phyloP scores from a whole-genome alignment of 768 basidiomycete species.

The Lanmaoa rubissima region DNA sequence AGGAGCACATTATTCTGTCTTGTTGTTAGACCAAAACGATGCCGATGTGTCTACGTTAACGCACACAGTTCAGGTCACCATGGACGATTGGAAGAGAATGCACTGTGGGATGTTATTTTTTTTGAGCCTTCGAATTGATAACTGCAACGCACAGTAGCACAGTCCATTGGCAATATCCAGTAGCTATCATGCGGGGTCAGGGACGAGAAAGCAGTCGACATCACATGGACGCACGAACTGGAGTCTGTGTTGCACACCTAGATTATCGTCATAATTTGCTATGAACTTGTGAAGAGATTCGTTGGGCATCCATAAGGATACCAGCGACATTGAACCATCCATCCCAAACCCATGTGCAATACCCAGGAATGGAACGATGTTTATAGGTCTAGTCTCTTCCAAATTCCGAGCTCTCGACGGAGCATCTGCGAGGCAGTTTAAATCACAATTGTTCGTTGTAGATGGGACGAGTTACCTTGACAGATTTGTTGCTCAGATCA shows the following conservation, averaged over 20 bases:
- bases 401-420: slow-evolving; percentile 28
- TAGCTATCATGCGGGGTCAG: slow-evolving; percentile 18
- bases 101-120: background rate
- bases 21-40: background rate
- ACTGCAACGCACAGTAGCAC: slow-evolving; percentile 5
- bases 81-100: slow-evolving; percentile 16
- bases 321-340: slow-evolving; percentile 20
- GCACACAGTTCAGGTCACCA: slow-evolving; percentile 18
- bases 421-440: slow-evolving; percentile 11
- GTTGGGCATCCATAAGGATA: slow-evolving; percentile 31
- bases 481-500: background rate
- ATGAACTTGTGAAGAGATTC: slow-evolving; percentile 25
- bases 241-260: background rate
- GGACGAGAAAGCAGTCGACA: slow-evolving; percentile 16
- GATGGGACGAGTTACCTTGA: background rate
- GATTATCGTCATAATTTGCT: background rate
- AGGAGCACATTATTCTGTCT: slow-evolving; percentile 20
- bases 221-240: slow-evolving; percentile 14
- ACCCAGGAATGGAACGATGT: slow-evolving; percentile 31
- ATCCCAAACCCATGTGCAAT: slow-evolving; percentile 27
- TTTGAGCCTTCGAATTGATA: background rate
- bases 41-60: background rate
- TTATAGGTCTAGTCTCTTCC: slow-evolving; percentile 21
- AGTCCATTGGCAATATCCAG: slow-evolving; percentile 15
- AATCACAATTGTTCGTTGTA: background rate